Evolutionary conservation across 495 filamentous ascomycete species (phyloP).

Genomic region (Thozetella sp.): DNA sequence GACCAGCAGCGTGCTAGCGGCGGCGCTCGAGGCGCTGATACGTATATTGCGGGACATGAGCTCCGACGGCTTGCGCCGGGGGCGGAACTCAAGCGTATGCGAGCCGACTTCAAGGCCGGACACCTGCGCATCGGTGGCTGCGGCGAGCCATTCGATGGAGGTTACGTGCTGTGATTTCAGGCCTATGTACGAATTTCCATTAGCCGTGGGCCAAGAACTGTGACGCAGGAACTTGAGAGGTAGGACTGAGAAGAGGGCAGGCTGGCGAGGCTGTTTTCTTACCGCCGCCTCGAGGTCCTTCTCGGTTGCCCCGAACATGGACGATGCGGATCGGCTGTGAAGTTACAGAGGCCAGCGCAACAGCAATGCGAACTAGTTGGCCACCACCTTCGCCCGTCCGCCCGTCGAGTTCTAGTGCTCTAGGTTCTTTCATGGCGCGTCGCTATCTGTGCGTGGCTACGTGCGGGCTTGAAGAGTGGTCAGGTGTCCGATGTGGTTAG

Average conservation of each 20-base stretch:
- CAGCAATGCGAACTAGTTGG: slow-evolving; percentile 75
- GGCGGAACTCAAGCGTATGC: slow-evolving; percentile 52
- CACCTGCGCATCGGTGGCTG: slow-evolving; percentile 61
- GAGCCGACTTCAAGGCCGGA: slow-evolving; percentile 58
- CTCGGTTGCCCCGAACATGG: slow-evolving; percentile 71
- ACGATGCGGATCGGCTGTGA: slow-evolving; percentile 64
- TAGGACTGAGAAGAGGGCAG: slow-evolving; percentile 8
- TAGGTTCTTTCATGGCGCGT: slow-evolving; percentile 14
- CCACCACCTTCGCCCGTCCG: slow-evolving; percentile 82
- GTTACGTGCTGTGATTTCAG: slow-evolving; percentile 78
- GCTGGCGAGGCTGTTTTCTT: slow-evolving; percentile 7
- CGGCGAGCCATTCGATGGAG: slow-evolving; percentile 65
- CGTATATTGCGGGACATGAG: slow-evolving; percentile 38
- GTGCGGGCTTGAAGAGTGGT: too few relatives aligned
- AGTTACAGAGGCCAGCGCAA: slow-evolving; percentile 70
- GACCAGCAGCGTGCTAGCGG: slow-evolving; percentile 65
- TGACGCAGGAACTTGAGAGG: not conserved
- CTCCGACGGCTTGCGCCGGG: slow-evolving; percentile 35
- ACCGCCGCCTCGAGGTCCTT: slow-evolving; percentile 39
- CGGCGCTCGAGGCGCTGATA: slow-evolving; percentile 40
- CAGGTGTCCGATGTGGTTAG: too few relatives aligned
- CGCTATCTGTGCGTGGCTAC: not conserved
- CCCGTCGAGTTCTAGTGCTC: slow-evolving; percentile 57
- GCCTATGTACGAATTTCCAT: slow-evolving; percentile 50
- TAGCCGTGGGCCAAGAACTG: too few relatives aligned